A percentile compares a stretch with the other conserved stretches of the same genome.
These are phyloP conservation scores for Amniculicola lignicola DNA, from an alignment of 495 filamentous ascomycete species.

Conservation along the genomic window DNA sequence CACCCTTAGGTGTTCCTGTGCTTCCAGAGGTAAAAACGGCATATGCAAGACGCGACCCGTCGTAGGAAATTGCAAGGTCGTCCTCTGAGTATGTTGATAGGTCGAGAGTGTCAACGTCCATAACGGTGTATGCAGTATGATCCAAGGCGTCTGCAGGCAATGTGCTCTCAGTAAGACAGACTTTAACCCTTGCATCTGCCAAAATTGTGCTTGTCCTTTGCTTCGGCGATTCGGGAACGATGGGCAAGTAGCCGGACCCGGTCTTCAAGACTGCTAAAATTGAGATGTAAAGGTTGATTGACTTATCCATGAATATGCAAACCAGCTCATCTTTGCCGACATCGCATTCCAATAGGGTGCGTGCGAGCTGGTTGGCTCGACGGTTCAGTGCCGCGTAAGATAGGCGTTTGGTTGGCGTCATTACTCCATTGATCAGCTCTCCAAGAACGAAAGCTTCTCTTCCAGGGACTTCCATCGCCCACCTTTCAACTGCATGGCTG, in stretches of 20 bases:
- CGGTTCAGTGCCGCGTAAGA: constrained; percentile 62
- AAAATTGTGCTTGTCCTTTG: constrained; percentile 56
- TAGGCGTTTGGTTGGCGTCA: constrained; percentile 43
- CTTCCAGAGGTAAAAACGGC: constrained; percentile 66
- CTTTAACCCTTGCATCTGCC: constrained; percentile 46
- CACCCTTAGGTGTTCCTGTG: constrained; percentile 66
- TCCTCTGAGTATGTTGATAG: constrained; percentile 19
- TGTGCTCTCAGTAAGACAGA: constrained; percentile 45
- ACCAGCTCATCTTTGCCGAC: constrained; percentile 54
- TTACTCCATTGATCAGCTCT: constrained; percentile 39
- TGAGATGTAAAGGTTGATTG: constrained; percentile 60
- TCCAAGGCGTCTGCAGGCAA: background rate
- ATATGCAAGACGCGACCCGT: constrained; percentile 42
- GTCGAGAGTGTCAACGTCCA: constrained; percentile 24
- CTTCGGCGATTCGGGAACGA: constrained; percentile 61
- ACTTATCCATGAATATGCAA: constrained; percentile 69
- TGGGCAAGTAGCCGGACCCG: constrained; percentile 70
- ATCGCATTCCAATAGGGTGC: constrained; percentile 49
- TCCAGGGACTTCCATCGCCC: constrained; percentile 48
- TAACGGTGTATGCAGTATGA: constrained; percentile 29
- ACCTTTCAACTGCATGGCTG: constrained; percentile 52
- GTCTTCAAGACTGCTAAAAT: constrained; percentile 70
- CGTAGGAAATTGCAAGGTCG: constrained; percentile 18
- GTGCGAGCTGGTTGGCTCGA: constrained; percentile 62
- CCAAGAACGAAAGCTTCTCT: constrained; percentile 61